Base-by-base conservation (phyloP, 805 yeast genomes). In the Komagataella pastoris region DNA sequence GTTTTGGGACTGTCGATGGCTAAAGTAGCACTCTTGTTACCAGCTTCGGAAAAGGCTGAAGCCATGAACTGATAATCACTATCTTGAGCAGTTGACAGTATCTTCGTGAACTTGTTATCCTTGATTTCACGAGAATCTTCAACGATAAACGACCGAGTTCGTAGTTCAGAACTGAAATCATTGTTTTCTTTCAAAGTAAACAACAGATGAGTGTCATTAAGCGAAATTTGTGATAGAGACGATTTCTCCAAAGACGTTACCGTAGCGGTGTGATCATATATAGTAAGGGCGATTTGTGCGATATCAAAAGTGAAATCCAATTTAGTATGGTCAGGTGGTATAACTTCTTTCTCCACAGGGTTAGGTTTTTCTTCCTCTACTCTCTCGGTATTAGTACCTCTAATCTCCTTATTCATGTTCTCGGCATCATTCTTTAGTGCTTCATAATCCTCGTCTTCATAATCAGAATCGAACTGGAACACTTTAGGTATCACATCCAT, bases 1-100 rank as follows among this genome's bases (percentile, higher is more conserved):
- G 85, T 75, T 53, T 77, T 78, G 0, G 97, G 97, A 55, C 83
- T 85, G 54, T 88, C 95, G 8, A 91, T 75, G 0, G 88, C 79
- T 3, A 85, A 61, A 59, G 81, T 74, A 2, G 77, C 61, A 18
- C 78, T 75, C 4, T 78, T 71, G 44, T 73, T 65, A 50, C 74
- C 72, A 47, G 58, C 63, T 17, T 57, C 63, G 0, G 81, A 71
- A 0, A 66, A 58, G 0, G 77, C 70, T 17, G 72, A 70, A 1
- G 85, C 80, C 68, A 77, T 70, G 55, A 93, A 82, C 61, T 93
- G 98, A 57, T 85, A 72, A 19, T 80, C 79, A 1, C 76, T 80
- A 43, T 80, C 76, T 7, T 73, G 66, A 2, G 77, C 73, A 23
- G 79, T 77, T 1, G 98, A 97, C 47, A 93, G 81, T 36, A 93